These are phyloP conservation scores for Stentor roeselii DNA, from an alignment of 73 alveolate species.

Conservation along the genomic window DNA sequence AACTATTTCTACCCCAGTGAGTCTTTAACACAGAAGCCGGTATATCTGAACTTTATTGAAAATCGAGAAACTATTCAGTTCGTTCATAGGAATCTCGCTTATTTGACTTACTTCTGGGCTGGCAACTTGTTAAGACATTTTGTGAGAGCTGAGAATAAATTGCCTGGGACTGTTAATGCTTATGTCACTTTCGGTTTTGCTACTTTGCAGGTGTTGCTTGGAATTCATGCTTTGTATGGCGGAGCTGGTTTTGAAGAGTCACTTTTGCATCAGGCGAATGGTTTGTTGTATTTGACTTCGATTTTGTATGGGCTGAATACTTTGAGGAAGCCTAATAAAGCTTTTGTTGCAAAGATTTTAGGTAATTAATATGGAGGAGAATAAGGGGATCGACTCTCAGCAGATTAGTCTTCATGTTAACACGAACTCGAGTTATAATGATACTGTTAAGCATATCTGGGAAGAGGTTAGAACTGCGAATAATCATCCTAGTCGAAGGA, in stretches of 20 bases:
- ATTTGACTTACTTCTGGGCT: slow-evolving; percentile 29
- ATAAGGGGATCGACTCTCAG: not conserved
- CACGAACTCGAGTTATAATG: not conserved
- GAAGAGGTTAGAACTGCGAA: slow-evolving; percentile 45
- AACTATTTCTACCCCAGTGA: slow-evolving; percentile 55
- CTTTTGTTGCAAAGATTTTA: slow-evolving; percentile 45
- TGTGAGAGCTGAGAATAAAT: slow-evolving; percentile 7
- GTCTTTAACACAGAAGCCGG: slow-evolving; percentile 55
- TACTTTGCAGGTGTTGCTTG: slow-evolving; percentile 29
- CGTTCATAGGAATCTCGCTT: slow-evolving; percentile 79
- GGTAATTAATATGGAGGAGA: not conserved
- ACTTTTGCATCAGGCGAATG: slow-evolving; percentile 51
- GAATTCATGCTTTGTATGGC: slow-evolving; percentile 37
- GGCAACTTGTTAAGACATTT: not conserved
- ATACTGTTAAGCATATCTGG: slow-evolving; percentile 24
- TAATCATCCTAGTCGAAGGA: slow-evolving; percentile 50
- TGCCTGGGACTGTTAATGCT: slow-evolving; percentile 34
- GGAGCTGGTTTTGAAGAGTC: slow-evolving; percentile 42
- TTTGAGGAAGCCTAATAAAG: slow-evolving; percentile 47
- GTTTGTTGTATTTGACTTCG: slow-evolving; percentile 40
- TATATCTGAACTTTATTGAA: slow-evolving; percentile 69
- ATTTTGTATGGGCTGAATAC: slow-evolving; percentile 40
- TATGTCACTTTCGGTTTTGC: slow-evolving; percentile 21
- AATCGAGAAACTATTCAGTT: slow-evolving; percentile 70
- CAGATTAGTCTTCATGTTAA: not conserved